Conservation (phyloP, 2,329 filamentous ascomycete species). For the Septoria petroselini region DNA sequence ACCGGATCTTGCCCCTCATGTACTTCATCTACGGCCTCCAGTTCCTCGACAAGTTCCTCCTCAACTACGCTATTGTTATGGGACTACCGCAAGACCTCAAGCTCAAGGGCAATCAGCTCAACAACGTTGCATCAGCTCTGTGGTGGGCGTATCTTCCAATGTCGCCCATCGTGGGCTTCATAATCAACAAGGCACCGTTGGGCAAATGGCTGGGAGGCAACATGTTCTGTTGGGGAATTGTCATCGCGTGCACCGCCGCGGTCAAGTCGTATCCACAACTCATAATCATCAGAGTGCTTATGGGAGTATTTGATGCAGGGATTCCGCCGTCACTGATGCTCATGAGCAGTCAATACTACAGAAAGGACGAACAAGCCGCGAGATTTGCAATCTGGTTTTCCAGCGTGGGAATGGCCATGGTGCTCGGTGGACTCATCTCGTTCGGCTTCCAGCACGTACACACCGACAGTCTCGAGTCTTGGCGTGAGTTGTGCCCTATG, state of each 20-base stretch:
- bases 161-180: slow-evolving; percentile 16
- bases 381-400: slow-evolving; percentile 64
- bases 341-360: slow-evolving; percentile 29
- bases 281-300: slow-evolving; percentile 21
- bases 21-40: slow-evolving; percentile 18
- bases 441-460: slow-evolving; percentile 53
- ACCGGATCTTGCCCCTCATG: slow-evolving; percentile 22
- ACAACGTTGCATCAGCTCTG: slow-evolving; percentile 22
- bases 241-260: slow-evolving; percentile 19
- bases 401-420: slow-evolving; percentile 57
- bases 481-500: slow-evolving; percentile 18
- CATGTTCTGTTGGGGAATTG: slow-evolving; percentile 20
- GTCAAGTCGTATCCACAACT: slow-evolving; percentile 26
- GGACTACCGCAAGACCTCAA: slow-evolving; percentile 38
- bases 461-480: slow-evolving; percentile 9
- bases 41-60: slow-evolving; percentile 51
- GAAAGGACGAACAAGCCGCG: slow-evolving; percentile 56
- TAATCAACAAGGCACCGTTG: slow-evolving; percentile 44
- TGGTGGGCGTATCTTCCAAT: slow-evolving; percentile 22
- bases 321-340: slow-evolving; percentile 22
- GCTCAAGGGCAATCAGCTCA: slow-evolving; percentile 23
- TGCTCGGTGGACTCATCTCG: slow-evolving; percentile 55
- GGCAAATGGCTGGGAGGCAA: slow-evolving; percentile 26
- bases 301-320: slow-evolving; percentile 20
- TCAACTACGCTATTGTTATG: slow-evolving; percentile 67